Evolutionary conservation across 768 basidiomycete species (phyloP).

Genomic region (Leccinum broughii): DNA sequence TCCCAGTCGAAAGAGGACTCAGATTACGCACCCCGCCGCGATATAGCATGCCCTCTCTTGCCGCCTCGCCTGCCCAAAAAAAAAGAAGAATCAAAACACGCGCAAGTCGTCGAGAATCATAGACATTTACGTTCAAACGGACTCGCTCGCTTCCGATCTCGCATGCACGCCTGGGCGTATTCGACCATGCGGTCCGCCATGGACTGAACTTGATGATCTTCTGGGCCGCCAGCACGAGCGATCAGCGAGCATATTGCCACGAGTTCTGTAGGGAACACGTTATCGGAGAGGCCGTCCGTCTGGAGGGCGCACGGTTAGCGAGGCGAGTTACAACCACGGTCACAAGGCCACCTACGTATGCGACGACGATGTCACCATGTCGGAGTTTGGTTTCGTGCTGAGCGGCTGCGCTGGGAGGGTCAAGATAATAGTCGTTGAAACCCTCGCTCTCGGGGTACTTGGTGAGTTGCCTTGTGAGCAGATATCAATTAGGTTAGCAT

Average conservation of each 20-base stretch:
- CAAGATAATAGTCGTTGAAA: constrained; percentile 26
- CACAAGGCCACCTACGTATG: constrained; percentile 39
- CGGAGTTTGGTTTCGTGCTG: constrained; percentile 47
- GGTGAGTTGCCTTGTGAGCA: constrained; percentile 30
- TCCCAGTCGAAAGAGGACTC: constrained; percentile 2
- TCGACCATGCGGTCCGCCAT: constrained; percentile 75
- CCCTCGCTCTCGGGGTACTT: constrained; percentile 33
- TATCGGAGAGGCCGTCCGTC: constrained; percentile 60
- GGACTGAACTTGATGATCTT: constrained; percentile 61
- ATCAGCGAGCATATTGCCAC: constrained; percentile 68
- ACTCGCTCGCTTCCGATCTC: constrained; percentile 58
- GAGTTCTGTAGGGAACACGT: constrained; percentile 68
- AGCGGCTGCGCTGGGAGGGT: constrained; percentile 45
- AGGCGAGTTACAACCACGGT: background rate
- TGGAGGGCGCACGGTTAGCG: constrained; percentile 25
- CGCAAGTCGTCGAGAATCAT: constrained; percentile 3
- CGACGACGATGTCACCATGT: constrained; percentile 53
- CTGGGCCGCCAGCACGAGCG: constrained; percentile 53
- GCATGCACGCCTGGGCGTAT: constrained; percentile 71
- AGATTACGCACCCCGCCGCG: constrained; percentile 68
- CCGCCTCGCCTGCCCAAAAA: constrained; percentile 52
- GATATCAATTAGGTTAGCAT: background rate
- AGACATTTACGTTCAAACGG: constrained; percentile 68
- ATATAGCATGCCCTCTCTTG: constrained; percentile 62
- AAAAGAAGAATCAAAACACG: constrained; percentile 1